Evolutionary conservation across 257 asterid species (phyloP).

Genomic region (Asclepias syriaca): DNA sequence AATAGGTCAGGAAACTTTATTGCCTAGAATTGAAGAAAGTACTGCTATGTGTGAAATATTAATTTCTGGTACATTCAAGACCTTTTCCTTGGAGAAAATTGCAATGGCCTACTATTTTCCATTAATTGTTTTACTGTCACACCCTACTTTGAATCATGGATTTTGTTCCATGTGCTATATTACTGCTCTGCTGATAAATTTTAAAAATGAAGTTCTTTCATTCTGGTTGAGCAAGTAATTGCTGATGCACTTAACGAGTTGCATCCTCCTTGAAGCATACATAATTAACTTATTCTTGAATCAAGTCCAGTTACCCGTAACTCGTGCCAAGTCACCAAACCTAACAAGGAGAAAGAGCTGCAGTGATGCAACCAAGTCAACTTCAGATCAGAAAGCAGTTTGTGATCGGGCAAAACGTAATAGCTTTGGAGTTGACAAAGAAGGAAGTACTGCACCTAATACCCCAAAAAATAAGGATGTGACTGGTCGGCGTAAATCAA

Average conservation of each 20-base stretch:
- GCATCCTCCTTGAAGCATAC: background rate
- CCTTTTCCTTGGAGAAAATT: background rate
- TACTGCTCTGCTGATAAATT: background rate
- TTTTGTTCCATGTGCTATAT: background rate
- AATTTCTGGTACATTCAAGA: background rate
- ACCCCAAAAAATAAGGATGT: constrained; percentile 46
- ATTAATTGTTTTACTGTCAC: background rate
- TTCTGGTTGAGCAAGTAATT: background rate
- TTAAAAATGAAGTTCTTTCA: background rate
- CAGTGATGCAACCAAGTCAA: constrained; percentile 51
- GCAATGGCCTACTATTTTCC: background rate
- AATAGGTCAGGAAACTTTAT: background rate
- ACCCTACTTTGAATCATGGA: background rate
- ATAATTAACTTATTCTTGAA: constrained; percentile 15
- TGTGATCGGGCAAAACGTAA: constrained; percentile 37
- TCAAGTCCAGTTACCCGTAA: constrained; percentile 71
- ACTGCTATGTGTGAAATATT: background rate
- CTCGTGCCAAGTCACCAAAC: constrained; percentile 94
- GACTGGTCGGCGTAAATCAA: constrained; percentile 24
- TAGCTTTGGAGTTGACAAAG: constrained; percentile 47
- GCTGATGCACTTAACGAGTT: background rate
- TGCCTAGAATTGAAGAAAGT: background rate
- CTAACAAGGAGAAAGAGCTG: constrained; percentile 80
- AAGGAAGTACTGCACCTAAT: constrained; percentile 33
- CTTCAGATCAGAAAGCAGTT: constrained; percentile 36